Conservation (phyloP, 2,329 filamentous ascomycete species). For the Arachnomyces sp. region DNA sequence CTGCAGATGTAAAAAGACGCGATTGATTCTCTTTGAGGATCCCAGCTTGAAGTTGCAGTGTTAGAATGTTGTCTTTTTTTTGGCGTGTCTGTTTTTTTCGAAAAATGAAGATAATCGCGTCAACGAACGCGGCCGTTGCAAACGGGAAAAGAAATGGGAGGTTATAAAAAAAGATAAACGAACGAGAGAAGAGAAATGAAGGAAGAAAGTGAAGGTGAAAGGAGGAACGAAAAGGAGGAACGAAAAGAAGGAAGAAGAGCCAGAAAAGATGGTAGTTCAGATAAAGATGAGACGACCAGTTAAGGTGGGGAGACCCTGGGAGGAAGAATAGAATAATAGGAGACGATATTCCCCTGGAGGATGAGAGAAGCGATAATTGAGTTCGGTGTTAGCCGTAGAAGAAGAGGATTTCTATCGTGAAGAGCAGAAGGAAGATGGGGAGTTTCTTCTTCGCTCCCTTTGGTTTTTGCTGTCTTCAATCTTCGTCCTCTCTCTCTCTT, state of each 20-base stretch:
- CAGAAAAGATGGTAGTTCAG: slow-evolving; percentile 47
- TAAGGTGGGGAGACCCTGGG: background rate
- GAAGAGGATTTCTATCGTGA: background rate
- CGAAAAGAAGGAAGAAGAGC: slow-evolving; percentile 14
- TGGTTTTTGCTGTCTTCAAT: too few species aligned
- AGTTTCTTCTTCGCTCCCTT: too few species aligned
- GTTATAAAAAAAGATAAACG: background rate
- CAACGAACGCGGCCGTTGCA: slow-evolving; percentile 1
- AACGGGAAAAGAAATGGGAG: background rate
- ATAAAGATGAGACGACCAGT: background rate
- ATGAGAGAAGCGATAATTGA: background rate
- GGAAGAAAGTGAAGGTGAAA: too few species aligned
- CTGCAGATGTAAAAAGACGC: too few species aligned
- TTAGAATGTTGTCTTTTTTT: too few species aligned
- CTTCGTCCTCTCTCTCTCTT: too few species aligned
- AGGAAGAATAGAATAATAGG: slow-evolving; percentile 1
- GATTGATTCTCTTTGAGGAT: too few species aligned
- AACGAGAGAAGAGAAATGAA: too few species aligned
- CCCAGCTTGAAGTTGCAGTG: too few species aligned
- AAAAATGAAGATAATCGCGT: too few species aligned
- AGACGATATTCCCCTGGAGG: slow-evolving; percentile 1
- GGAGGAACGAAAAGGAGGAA: background rate
- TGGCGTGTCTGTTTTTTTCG: too few species aligned
- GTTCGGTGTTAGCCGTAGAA: slow-evolving; percentile 2
- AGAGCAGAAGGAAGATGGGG: too few species aligned